These are phyloP conservation scores for Blastomyces percursus DNA, from an alignment of 2,329 filamentous ascomycete species.

Conservation along the genomic window DNA sequence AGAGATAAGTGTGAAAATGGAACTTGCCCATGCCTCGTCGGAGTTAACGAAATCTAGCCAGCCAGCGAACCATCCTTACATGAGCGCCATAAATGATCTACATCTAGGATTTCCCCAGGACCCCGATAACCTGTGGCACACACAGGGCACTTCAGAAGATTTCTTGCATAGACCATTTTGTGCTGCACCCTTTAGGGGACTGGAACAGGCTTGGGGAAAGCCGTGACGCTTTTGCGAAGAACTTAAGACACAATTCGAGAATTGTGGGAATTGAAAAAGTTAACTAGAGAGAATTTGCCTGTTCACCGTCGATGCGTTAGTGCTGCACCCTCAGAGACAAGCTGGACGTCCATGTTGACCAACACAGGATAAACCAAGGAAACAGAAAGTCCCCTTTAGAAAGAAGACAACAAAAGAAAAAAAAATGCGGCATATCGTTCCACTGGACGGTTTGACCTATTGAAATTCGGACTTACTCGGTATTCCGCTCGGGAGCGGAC, in stretches of 20 bases:
- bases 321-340: not conserved
- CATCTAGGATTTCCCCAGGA: not conserved
- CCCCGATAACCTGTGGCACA: not conserved
- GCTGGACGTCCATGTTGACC: not conserved
- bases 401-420: not conserved
- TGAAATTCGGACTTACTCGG: not conserved
- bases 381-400: no score
- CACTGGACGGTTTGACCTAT: not conserved
- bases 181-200: not conserved
- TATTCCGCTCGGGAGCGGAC: not conserved
- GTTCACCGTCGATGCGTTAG: not conserved
- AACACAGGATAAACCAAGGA: not conserved
- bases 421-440: not conserved
- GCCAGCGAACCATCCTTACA: not conserved
- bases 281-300: not conserved
- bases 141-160: not conserved
- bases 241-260: not conserved
- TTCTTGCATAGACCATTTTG: not conserved
- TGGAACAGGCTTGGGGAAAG: not conserved
- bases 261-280: not conserved
- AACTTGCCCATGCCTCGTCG: not conserved
- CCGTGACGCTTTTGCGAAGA: not conserved
- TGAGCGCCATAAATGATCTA: not conserved
- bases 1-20: not conserved
- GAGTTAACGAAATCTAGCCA: not conserved